These are phyloP conservation scores for Fusarium kyushuense DNA, from an alignment of 2,329 filamentous ascomycete species.

Conservation along the genomic window DNA sequence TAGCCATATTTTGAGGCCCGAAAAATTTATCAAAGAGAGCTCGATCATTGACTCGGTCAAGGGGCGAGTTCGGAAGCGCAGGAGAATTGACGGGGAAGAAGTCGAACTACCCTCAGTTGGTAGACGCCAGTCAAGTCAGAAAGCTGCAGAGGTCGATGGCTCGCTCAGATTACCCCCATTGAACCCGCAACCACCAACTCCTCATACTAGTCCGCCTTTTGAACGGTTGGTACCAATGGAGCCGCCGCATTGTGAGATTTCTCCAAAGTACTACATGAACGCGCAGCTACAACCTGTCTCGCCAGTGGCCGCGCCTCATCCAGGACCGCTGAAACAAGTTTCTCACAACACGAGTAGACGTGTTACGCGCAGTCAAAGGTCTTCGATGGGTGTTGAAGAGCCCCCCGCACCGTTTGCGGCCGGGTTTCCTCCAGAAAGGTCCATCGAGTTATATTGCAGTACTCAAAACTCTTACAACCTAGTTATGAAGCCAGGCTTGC, in stretches of 20 bases:
- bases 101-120: constrained; percentile 45
- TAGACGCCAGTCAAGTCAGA: constrained; percentile 33
- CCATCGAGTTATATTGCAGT: constrained; percentile 25
- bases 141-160: constrained; percentile 30
- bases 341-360: constrained; percentile 50
- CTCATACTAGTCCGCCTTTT: constrained; percentile 25
- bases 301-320: constrained; percentile 13
- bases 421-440: constrained; percentile 38
- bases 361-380: constrained; percentile 34
- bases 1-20: constrained; percentile 8
- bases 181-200: constrained; percentile 40
- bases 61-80: constrained; percentile 61
- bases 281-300: constrained; percentile 41
- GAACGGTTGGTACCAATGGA: constrained; percentile 48
- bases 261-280: constrained; percentile 25
- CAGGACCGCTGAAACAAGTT: constrained; percentile 47
- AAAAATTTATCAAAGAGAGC: constrained; percentile 37
- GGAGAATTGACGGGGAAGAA: constrained; percentile 58
- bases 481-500: constrained; percentile 30
- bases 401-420: constrained; percentile 45
- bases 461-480: constrained; percentile 19
- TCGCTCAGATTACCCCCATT: constrained; percentile 49
- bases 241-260: constrained; percentile 34
- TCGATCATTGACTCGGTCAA: constrained; percentile 67
- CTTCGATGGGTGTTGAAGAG: constrained; percentile 7